These are phyloP conservation scores for Pycnococcus provasolii DNA, from an alignment of 139 green algal species.

Conservation along the genomic window DNA sequence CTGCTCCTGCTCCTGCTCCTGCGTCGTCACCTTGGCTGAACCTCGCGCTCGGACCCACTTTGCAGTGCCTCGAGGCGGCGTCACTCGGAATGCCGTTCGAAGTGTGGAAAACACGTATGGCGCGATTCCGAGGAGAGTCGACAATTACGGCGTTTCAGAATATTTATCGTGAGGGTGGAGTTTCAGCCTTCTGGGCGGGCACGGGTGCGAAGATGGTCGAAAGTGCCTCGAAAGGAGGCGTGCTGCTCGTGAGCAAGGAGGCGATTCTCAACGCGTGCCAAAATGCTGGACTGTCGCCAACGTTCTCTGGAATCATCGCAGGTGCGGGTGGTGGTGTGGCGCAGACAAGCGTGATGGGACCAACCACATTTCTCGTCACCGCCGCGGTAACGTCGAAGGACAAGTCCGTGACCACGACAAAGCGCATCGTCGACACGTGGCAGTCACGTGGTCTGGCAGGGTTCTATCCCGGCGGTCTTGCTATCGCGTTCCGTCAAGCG, in stretches of 20 bases:
- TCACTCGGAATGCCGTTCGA: conserved; percentile 40
- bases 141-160: conserved; percentile 24
- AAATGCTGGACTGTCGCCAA: conserved; percentile 13
- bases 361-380: conserved; percentile 36
- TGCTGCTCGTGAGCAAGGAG: conserved; percentile 38
- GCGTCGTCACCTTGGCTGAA: not conserved
- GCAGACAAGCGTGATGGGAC: conserved; percentile 35
- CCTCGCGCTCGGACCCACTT: conserved; percentile 20
- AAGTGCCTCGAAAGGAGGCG: conserved; percentile 28
- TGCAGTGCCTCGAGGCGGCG: conserved; percentile 35
- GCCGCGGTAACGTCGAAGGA: conserved; percentile 28
- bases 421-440: conserved; percentile 25
- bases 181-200: conserved; percentile 33
- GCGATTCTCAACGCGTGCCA: conserved; percentile 4
- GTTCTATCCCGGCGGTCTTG: conserved; percentile 37
- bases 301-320: conserved; percentile 26
- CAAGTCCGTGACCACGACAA: conserved; percentile 8
- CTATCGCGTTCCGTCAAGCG: conserved; percentile 37
- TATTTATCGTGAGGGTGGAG: conserved; percentile 29
- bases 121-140: conserved; percentile 18
- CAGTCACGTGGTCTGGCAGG: conserved; percentile 22
- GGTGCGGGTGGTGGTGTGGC: conserved; percentile 34
- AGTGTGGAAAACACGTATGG: conserved; percentile 41
- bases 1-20: not conserved
- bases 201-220: conserved; percentile 35